phyloP scores from a whole-genome alignment of 2,329 filamentous ascomycete genomes.

The Dactylellina sp. region DNA sequence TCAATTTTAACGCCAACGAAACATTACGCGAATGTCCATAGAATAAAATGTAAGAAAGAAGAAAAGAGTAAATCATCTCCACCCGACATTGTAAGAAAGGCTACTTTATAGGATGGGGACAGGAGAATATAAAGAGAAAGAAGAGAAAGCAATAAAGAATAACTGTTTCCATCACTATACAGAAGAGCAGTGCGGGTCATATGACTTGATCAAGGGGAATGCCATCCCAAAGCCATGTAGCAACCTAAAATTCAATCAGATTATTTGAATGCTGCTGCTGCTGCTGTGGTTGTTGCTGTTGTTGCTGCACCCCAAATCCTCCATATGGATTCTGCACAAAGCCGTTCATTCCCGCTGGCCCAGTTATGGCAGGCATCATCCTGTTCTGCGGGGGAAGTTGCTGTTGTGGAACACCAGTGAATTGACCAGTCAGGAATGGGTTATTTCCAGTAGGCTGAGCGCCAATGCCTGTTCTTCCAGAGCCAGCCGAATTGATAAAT shows the following conservation, averaged over 20 bases:
- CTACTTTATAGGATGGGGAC: conserved; percentile 66
- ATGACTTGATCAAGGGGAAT: conserved; percentile 5
- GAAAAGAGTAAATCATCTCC: conserved; percentile 18
- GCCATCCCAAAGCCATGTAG: conserved; percentile 6
- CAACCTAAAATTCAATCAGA: conserved; percentile 72
- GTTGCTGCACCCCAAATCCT: conserved; percentile 63
- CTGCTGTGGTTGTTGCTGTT: conserved; percentile 65
- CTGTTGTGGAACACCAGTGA: conserved; percentile 77
- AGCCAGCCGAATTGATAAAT: conserved; percentile 95
- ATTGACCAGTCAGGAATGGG: conserved; percentile 81
- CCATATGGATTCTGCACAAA: conserved; percentile 60
- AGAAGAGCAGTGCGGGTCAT: conserved; percentile 1
- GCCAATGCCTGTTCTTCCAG: conserved; percentile 61
- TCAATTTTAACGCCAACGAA: conserved; percentile 47
- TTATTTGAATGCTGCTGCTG: conserved; percentile 71
- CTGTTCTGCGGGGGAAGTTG: conserved; percentile 54
- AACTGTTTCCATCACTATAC: conserved; percentile 24
- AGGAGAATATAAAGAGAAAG: neutral
- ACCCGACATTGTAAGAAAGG: conserved; percentile 50
- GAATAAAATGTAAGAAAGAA: neutral
- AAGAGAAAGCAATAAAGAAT: neutral
- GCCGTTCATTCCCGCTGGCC: conserved; percentile 70
- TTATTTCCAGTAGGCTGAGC: conserved; percentile 81
- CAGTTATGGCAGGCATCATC: conserved; percentile 69
- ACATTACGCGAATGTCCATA: conserved; percentile 25